phyloP scores from a whole-genome alignment of 805 yeast species.

The Hanseniaspora vineae region DNA sequence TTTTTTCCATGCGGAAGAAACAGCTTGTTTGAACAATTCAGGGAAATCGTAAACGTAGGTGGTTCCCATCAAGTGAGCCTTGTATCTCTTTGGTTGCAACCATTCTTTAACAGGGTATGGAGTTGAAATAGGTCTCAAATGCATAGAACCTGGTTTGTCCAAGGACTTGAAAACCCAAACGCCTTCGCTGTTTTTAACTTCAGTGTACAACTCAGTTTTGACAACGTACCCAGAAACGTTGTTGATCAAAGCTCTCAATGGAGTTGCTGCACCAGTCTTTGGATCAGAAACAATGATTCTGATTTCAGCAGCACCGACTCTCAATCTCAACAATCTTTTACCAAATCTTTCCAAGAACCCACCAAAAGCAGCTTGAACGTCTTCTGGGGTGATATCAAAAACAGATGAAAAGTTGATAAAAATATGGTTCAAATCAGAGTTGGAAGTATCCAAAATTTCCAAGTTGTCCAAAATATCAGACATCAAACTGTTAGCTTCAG shows the following conservation, averaged over 20 bases:
- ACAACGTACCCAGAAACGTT: conserved; percentile 97
- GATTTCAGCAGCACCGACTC: conserved; percentile 95
- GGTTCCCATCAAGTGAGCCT: conserved; percentile 96
- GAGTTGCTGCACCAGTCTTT: conserved; percentile 77
- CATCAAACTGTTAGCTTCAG: conserved; percentile 94
- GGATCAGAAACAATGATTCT: conserved; percentile 92
- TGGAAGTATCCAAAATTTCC: conserved; percentile 86
- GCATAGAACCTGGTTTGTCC: conserved; percentile 95
- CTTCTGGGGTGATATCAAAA: conserved; percentile 86
- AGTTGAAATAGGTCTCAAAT: conserved; percentile 85
- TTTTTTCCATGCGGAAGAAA: conserved; percentile 72
- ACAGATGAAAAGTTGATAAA: conserved; percentile 95
- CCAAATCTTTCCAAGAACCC: conserved; percentile 97
- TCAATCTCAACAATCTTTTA: conserved; percentile 88
- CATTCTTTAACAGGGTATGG: conserved; percentile 98
- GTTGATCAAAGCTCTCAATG: conserved; percentile 91
- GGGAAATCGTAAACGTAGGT: conserved; percentile 99
- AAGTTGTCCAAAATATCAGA: conserved; percentile 89
- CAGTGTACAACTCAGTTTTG: conserved; percentile 87
- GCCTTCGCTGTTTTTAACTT: conserved; percentile 80
- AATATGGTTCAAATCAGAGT: conserved; percentile 92
- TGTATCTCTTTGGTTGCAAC: conserved; percentile 96
- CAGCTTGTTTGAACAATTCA: conserved; percentile 90
- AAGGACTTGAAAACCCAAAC: conserved; percentile 96
- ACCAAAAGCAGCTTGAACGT: conserved; percentile 95